These are phyloP conservation scores for Eragrostis curvula DNA, from an alignment of 176 grass and related monocot genomes.

Conservation along the genomic window DNA sequence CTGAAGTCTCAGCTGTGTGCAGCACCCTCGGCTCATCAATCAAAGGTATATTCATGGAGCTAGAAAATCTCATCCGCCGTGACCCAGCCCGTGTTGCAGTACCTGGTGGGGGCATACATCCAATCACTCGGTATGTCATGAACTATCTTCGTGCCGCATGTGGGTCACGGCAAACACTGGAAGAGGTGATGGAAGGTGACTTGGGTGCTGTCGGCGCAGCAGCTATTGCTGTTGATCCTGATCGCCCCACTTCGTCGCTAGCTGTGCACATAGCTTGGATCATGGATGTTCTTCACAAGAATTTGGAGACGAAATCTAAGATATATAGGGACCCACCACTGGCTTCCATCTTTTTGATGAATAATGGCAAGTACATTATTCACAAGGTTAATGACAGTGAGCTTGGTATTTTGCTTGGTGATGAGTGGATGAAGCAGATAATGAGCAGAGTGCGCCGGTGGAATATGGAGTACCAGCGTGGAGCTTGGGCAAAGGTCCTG, in stretches of 20 bases:
- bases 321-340: slow-evolving; percentile 77
- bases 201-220: slow-evolving; percentile 45
- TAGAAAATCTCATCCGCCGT: slow-evolving; percentile 95
- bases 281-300: slow-evolving; percentile 97
- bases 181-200: slow-evolving; percentile 95
- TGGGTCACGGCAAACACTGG: slow-evolving; percentile 83
- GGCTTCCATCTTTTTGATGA: slow-evolving; percentile 89
- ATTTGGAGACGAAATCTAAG: slow-evolving; percentile 92
- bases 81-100: slow-evolving; percentile 75
- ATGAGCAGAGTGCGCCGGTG: slow-evolving; percentile 80
- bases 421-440: slow-evolving; percentile 93
- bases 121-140: slow-evolving; percentile 95
- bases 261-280: slow-evolving; percentile 96
- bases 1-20: slow-evolving; percentile 73
- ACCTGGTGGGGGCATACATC: slow-evolving; percentile 84
- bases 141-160: slow-evolving; percentile 95
- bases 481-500: slow-evolving; percentile 80
- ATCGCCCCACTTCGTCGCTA: slow-evolving; percentile 81
- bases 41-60: slow-evolving; percentile 94
- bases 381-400: slow-evolving; percentile 94
- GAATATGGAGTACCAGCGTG: slow-evolving; percentile 77
- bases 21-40: slow-evolving; percentile 78
- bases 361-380: slow-evolving; percentile 89
- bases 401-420: slow-evolving; percentile 79
- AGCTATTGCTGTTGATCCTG: slow-evolving; percentile 63